Base-by-base conservation (phyloP, 2,329 filamentous ascomycete species). In the Aspergillus aculeatus region DNA sequence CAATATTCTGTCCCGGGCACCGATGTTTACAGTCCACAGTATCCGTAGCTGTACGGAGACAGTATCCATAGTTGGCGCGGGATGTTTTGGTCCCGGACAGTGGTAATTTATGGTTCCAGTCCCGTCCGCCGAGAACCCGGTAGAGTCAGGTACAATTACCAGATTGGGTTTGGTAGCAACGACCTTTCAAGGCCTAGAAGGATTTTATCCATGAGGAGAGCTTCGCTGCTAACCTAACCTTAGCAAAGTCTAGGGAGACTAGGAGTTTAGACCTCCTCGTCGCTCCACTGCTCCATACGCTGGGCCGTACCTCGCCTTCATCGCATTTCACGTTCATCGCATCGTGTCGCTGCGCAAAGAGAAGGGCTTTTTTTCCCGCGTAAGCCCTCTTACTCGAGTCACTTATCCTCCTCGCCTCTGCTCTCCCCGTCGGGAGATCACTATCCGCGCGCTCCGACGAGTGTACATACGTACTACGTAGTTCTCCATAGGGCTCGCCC, bases 61-160 rank as follows among this genome's bases (percentile, higher is more conserved):
- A 23, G 54, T 44, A 50, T 19, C 49, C 24, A 51, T 44, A 19
- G 14, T 44, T 9, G 7, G 26, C 26, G 26, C 26, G 7, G 16
- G 16, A 19, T 44, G 38, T 44, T 44, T 44, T 12, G 32, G 14
- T 44, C 16, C 6, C 7, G 16, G n/a, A 29, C 19, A 11, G 47
- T 14, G 24, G 58, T 59, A 59, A 56, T 56, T 59, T 59, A 59
- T 48, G 24, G 53, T 49, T 48, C 57, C 57, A 51, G 32, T 51
- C 12, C 32, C 24, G 47, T n/a, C 52, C 52, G 29, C 50, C 53
- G 29, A 56, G 53, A 59, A 56, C 32, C 32, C 44, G 47, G 21
- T 48, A 31, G 58, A 59, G 52, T 55, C 53, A 59, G 57, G 52
- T 24, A 56, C 57, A 59, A 56, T 56, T 59, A 49, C 57, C 57